Evolutionary conservation across 129 eudicot genomes (phyloP).

Genomic region (Flaveria linearis): DNA sequence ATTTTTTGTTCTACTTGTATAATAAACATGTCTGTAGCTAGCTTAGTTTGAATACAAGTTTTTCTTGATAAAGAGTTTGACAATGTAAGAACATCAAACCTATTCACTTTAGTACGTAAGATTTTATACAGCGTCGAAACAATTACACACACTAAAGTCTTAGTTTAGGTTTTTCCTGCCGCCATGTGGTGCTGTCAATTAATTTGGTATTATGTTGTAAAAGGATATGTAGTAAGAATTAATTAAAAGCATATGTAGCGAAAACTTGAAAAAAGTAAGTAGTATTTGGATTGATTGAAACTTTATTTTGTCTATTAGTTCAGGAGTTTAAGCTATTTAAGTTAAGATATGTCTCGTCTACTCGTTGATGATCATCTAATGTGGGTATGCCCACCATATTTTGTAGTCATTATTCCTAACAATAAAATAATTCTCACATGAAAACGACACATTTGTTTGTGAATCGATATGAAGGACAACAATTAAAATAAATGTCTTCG

Average conservation of each 20-base stretch:
- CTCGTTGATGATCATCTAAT: neutral
- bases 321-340: no score
- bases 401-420: neutral
- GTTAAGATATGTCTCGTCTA: neutral
- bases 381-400: neutral
- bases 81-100: no score
- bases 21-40: no score
- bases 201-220: no score
- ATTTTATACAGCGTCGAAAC: no score
- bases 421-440: neutral
- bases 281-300: neutral
- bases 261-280: neutral
- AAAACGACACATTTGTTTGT: conserved; percentile 10
- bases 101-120: no score
- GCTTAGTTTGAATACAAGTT: no score
- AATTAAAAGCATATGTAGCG: neutral
- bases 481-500: neutral
- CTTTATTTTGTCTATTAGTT: neutral
- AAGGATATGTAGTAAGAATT: neutral
- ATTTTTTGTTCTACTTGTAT: no score
- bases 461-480: neutral
- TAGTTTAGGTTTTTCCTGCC: no score
- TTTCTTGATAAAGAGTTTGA: no score
- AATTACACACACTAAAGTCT: no score
- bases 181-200: no score